Evolutionary conservation across 225 moss, liverwort and hornwort genomes (phyloP).

Genomic region (Marchantia paleacea): DNA sequence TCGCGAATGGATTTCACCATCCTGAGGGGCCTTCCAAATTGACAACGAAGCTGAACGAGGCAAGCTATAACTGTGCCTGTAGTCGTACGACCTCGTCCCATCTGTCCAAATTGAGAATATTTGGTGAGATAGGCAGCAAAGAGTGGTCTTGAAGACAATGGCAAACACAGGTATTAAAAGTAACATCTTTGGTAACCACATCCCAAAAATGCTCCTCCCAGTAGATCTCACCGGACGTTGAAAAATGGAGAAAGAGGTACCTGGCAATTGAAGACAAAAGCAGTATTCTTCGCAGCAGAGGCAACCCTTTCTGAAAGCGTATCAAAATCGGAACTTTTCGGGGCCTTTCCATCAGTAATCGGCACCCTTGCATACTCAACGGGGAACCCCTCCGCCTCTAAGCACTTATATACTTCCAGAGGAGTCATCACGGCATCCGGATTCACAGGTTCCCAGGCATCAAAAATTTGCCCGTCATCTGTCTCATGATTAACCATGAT

Average conservation of each 20-base stretch:
- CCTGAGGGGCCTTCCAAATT: conserved; percentile 69
- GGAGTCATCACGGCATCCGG: conserved; percentile 85
- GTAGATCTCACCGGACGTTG: background rate
- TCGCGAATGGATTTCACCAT: conserved; percentile 51
- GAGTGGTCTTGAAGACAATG: background rate
- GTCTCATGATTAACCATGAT: conserved; percentile 99
- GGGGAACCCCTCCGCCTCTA: conserved; percentile 74
- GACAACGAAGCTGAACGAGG: conserved; percentile 83
- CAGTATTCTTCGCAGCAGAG: conserved; percentile 70
- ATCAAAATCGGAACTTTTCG: conserved; percentile 98
- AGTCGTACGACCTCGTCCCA: conserved; percentile 98
- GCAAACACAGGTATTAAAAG: background rate
- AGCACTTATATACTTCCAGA: conserved; percentile 80
- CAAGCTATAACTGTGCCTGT: conserved; percentile 98
- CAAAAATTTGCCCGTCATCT: conserved; percentile 89
- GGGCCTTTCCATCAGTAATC: conserved; percentile 98
- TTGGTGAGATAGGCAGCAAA: conserved; percentile 6
- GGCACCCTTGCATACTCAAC: conserved; percentile 98
- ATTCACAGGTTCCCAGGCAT: conserved; percentile 86
- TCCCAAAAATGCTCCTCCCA: background rate
- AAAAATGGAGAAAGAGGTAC: conserved; percentile 11
- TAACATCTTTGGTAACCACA: background rate
- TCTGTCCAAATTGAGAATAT: conserved; percentile 44
- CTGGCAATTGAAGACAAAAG: conserved; percentile 99
- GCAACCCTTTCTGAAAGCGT: conserved; percentile 80